Base-by-base conservation (phyloP, 352 stramenopile species). In the Phytophthora kernoviae region DNA sequence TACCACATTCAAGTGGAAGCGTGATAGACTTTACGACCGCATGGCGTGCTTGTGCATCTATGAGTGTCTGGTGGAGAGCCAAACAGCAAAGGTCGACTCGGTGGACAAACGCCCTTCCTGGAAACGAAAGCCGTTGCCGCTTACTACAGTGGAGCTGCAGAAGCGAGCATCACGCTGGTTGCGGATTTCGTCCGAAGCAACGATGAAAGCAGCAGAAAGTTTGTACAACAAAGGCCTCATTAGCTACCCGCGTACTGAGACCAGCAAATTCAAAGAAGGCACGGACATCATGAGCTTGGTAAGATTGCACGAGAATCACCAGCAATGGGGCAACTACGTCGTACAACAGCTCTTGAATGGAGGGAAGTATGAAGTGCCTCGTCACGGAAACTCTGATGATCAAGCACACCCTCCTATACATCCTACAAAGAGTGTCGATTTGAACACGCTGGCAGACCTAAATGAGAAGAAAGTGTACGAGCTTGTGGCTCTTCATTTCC, bases 171-270 rank as follows among this genome's bases (percentile, higher is more conserved):
- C 96, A 3, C 83, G 91, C 1, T 99, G 95, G 79, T 81, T 99
- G 17, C 84, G 96, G 8, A 96, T 99, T 40, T 95, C 89, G 11
- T 98, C 93, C 2, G 97, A 99, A 71, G 83, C 90, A 54, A 94
- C 96, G 1, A 99, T 99, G 97, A 91, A 95, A 52, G 90, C 93
- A 4, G 96, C 96, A 17, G 96, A 99, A 70, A 87, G 79, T 46
- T 78, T 99, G 22, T 99, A 99, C 79, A 97, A 99, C 73, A 92
- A 98, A 62, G 98, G 98, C 20, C 94, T 97, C 21, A 93, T 99
- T 57, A 98, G 89, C 58, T 99, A 99, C 66, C 98, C 98, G 10
- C 88, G 98, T 58, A 99, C 98, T 2, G 98, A 99, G 75, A 99
- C 98, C 10, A 98, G 99, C 79, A 95, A 93, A 48, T 99, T 99